phyloP scores from a whole-genome alignment of 73 alveolate species.

The Paramecium pentaurelia region DNA sequence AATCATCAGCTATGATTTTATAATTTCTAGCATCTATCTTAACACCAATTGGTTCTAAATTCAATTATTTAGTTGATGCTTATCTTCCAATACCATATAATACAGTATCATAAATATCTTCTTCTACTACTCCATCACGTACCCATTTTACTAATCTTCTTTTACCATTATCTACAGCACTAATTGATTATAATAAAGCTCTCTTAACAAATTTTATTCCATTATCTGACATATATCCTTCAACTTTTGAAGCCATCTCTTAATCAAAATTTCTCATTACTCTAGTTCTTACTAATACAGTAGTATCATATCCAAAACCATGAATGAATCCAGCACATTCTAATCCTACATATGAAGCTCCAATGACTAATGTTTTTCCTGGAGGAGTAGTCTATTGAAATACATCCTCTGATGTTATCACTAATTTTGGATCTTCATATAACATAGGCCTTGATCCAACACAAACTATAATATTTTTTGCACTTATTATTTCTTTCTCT shows the following conservation, averaged over 20 bases:
- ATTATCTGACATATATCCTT: slow-evolving; percentile 62
- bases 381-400: slow-evolving; percentile 93
- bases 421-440: slow-evolving; percentile 65
- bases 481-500: slow-evolving; percentile 74
- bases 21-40: slow-evolving; percentile 68
- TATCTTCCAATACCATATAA: slow-evolving; percentile 94
- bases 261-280: slow-evolving; percentile 1
- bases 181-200: slow-evolving; percentile 57
- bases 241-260: background rate
- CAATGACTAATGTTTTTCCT: slow-evolving; percentile 97
- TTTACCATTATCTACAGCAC: background rate
- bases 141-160: slow-evolving; percentile 49
- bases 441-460: slow-evolving; percentile 92
- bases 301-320: slow-evolving; percentile 72
- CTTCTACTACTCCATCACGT: slow-evolving; percentile 64
- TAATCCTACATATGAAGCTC: slow-evolving; percentile 96
- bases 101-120: slow-evolving; percentile 90
- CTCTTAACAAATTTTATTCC: slow-evolving; percentile 85
- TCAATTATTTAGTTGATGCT: slow-evolving; percentile 83
- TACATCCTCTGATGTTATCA: slow-evolving; percentile 91
- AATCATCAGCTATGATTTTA: slow-evolving; percentile 78
- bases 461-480: slow-evolving; percentile 84
- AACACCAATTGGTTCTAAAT: slow-evolving; percentile 82
- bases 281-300: background rate
- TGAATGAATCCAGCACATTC: slow-evolving; percentile 97